These are phyloP conservation scores for Fusarium abutilonis DNA, from an alignment of 2,329 filamentous ascomycete genomes.

Conservation along the genomic window DNA sequence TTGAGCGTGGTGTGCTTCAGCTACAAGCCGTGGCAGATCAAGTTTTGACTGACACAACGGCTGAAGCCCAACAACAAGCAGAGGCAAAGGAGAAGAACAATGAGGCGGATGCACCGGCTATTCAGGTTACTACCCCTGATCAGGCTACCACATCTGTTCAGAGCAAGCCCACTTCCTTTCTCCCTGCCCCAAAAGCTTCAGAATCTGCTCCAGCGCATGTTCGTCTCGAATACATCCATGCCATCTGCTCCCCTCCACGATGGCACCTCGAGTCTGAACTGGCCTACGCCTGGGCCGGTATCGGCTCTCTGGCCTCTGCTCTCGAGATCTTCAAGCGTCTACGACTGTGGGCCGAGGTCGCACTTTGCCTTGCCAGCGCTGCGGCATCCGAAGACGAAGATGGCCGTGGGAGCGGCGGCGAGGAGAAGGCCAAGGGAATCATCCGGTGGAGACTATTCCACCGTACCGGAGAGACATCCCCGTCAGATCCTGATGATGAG, in stretches of 20 bases:
- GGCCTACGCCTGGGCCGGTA: conserved; percentile 87
- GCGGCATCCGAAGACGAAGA: conserved; percentile 67
- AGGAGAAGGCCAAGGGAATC: conserved; percentile 82
- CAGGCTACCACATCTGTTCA: conserved; percentile 40
- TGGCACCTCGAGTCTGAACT: conserved; percentile 97
- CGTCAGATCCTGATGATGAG: conserved; percentile 59
- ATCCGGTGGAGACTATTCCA: conserved; percentile 83
- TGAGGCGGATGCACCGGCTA: conserved; percentile 54
- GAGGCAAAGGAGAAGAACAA: conserved; percentile 40
- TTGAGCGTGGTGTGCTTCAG: conserved; percentile 90
- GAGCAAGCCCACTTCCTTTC: conserved; percentile 75
- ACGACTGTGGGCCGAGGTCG: conserved; percentile 93
- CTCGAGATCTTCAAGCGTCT: conserved; percentile 96
- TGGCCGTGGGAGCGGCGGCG: conserved; percentile 66
- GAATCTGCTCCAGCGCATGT: conserved; percentile 83
- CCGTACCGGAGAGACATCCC: conserved; percentile 57
- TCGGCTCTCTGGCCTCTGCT: conserved; percentile 88
- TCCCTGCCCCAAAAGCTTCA: conserved; percentile 76
- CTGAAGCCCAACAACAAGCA: conserved; percentile 46
- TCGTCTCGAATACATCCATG: conserved; percentile 84
- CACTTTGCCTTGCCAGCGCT: conserved; percentile 80
- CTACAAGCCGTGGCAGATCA: conserved; percentile 96
- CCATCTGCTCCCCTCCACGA: conserved; percentile 82
- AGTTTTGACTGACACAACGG: conserved; percentile 83
- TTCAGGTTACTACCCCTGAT: conserved; percentile 56